phyloP scores from a whole-genome alignment of 1,139 yeast species.

The Saccharomyces pastorianus region DNA sequence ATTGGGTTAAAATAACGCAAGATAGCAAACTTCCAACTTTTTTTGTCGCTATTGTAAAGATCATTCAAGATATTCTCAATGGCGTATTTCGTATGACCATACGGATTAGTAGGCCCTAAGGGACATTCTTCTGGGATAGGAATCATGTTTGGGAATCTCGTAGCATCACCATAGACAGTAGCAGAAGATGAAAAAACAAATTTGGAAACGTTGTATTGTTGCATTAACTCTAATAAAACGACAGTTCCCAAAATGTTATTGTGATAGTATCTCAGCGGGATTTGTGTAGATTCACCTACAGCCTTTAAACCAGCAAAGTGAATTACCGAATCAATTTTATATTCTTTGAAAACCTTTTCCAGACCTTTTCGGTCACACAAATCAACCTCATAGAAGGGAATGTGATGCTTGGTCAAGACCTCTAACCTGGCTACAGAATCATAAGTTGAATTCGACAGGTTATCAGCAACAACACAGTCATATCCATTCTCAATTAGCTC shows the following conservation, averaged over 20 bases:
- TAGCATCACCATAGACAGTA: conserved; percentile 79
- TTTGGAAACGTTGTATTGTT: conserved; percentile 41
- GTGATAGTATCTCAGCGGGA: conserved; percentile 65
- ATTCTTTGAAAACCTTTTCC: conserved; percentile 41
- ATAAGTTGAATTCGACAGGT: conserved; percentile 56
- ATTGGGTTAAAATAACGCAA: conserved; percentile 75
- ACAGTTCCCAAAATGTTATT: conserved; percentile 65
- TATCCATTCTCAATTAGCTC: conserved; percentile 58
- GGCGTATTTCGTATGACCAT: conserved; percentile 62
- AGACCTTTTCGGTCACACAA: conserved; percentile 45
- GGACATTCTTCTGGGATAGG: conserved; percentile 80
- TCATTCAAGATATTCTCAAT: conserved; percentile 60
- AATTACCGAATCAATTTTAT: conserved; percentile 53
- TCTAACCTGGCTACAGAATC: conserved; percentile 65
- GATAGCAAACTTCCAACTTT: conserved; percentile 53
- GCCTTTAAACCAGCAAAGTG: conserved; percentile 87
- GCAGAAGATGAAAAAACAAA: conserved; percentile 75
- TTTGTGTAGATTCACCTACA: conserved; percentile 69
- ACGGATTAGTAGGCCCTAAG: conserved; percentile 67
- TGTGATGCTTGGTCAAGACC: conserved; percentile 39
- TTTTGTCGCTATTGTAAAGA: conserved; percentile 41
- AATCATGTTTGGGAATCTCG: conserved; percentile 62
- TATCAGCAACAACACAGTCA: conserved; percentile 65
- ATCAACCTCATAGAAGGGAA: conserved; percentile 57
- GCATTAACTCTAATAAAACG: conserved; percentile 49